A percentile compares a stretch with the other conserved stretches of the same genome.
Evolutionary conservation across 208 protist species (phyloP).

Genomic region (Tritrichomonas foetus): DNA sequence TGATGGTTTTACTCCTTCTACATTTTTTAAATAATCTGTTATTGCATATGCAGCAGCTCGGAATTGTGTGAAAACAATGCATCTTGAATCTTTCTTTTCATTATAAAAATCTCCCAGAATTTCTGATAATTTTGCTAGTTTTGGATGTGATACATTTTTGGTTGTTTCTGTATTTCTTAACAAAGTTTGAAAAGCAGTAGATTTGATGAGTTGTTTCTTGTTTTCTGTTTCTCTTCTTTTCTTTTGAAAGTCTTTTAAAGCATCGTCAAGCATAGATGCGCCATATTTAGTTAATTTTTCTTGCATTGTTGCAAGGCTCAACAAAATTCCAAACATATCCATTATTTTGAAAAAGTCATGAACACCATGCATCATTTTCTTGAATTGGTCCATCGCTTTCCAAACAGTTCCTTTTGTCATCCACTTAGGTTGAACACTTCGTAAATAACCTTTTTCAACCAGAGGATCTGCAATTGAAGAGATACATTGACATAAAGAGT

Average conservation of each 20-base stretch:
- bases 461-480: not conserved
- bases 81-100: not conserved
- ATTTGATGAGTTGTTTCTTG: not conserved
- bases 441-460: not conserved
- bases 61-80: not conserved
- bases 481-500: not conserved
- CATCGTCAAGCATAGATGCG: not conserved
- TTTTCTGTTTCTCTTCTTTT: not conserved
- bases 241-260: not conserved
- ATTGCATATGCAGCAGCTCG: not conserved
- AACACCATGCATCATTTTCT: not conserved
- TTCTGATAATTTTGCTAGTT: not conserved
- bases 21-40: not conserved
- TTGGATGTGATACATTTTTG: not conserved
- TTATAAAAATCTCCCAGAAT: not conserved
- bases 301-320: not conserved
- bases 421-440: not conserved
- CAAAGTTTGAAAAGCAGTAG: not conserved
- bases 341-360: not conserved
- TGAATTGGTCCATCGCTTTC: not conserved
- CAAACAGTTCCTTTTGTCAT: not conserved
- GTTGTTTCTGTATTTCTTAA: not conserved
- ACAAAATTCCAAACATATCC: not conserved
- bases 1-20: not conserved
- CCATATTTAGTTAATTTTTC: conserved; percentile 15